Evolutionary conservation across 805 yeast species (phyloP).

Genomic region (Alloascoidea hylecoeti): DNA sequence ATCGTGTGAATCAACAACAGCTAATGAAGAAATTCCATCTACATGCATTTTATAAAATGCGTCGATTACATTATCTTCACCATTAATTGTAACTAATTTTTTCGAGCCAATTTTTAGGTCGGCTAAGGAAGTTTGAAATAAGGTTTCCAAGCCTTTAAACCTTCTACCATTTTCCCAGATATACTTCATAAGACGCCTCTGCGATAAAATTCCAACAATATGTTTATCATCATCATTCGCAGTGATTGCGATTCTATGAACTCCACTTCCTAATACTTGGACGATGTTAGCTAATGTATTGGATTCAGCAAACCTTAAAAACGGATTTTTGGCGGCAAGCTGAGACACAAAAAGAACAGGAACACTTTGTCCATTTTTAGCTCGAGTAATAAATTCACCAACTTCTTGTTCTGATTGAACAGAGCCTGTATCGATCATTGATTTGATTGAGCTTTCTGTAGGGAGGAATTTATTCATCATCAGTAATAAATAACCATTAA

Average conservation of each 20-base stretch:
- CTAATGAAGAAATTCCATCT: conserved; percentile 77
- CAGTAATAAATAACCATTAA: conserved; percentile 72
- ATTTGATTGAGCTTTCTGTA: conserved; percentile 2
- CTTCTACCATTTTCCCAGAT: conserved; percentile 89
- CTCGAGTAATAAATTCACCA: conserved; percentile 33
- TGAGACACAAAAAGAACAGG: conserved; percentile 83
- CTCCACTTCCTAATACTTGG: conserved; percentile 87
- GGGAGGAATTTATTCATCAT: conserved; percentile 58
- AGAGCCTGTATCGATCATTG: conserved; percentile 3
- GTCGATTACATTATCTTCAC: conserved; percentile 77
- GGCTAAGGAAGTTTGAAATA: conserved; percentile 52
- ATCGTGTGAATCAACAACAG: conserved; percentile 73
- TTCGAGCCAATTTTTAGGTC: conserved; percentile 64
- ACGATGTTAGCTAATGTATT: conserved; percentile 55
- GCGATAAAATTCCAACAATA: conserved; percentile 79
- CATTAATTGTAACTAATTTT: conserved; percentile 65
- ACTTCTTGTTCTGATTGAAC: conserved; percentile 16
- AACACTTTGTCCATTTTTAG: conserved; percentile 79
- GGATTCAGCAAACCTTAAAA: conserved; percentile 57
- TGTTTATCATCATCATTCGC: conserved; percentile 25
- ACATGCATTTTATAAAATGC: conserved; percentile 78
- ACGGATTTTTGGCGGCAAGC: conserved; percentile 80
- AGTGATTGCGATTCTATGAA: conserved; percentile 82
- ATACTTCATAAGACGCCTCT: conserved; percentile 72
- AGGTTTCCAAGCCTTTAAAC: conserved; percentile 68